Evolutionary conservation across 345 rosid species (phyloP).

Genomic region (Lenwebbia sp.): DNA sequence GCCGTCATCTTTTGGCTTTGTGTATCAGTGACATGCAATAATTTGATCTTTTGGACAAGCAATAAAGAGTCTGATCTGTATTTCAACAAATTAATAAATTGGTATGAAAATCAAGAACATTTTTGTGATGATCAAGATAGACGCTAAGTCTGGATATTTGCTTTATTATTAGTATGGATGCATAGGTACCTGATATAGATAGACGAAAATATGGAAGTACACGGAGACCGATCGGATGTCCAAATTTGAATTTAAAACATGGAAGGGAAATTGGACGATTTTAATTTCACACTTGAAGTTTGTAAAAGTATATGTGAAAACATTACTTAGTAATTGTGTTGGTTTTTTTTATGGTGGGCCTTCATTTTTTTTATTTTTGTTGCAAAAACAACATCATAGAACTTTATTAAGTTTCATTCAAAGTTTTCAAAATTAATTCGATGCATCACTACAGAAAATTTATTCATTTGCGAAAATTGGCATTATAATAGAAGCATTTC

Average conservation of each 20-base stretch:
- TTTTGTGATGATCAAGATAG: not conserved
- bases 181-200: not conserved
- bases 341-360: not conserved
- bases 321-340: not conserved
- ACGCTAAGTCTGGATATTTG: not conserved
- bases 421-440: not conserved
- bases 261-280: not conserved
- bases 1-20: too few species aligned
- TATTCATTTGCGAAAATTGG: not conserved
- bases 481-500: not conserved
- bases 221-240: accelerated
- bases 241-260: not conserved
- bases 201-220: not conserved
- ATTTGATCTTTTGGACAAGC: accelerated
- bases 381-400: not conserved
- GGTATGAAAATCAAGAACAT: accelerated
- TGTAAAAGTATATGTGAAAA: not conserved
- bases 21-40: too few species aligned
- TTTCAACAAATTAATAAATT: not conserved
- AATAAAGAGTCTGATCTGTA: accelerated
- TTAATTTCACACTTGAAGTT: not conserved
- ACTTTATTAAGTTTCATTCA: not conserved
- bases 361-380: not conserved
- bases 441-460: accelerated
- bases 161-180: not conserved